phyloP scores from a whole-genome alignment of 2,329 filamentous ascomycete species.

The Colletotrichum sp. region DNA sequence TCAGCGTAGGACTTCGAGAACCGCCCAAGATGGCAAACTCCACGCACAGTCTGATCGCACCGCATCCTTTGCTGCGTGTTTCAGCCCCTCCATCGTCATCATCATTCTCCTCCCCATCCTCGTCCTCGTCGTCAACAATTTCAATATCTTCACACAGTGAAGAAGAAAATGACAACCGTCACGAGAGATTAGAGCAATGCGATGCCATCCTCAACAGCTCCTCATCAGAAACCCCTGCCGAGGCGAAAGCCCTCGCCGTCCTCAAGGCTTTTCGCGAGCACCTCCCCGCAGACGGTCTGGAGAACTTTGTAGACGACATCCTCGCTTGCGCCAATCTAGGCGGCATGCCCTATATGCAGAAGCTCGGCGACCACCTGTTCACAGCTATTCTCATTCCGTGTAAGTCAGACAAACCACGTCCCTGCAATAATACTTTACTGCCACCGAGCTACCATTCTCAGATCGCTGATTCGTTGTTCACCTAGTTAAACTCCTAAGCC shows the following conservation, averaged over 20 bases:
- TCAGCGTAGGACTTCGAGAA: background rate
- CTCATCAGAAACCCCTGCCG: background rate
- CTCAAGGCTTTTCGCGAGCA: background rate
- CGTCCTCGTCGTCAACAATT: background rate
- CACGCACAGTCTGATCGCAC: background rate
- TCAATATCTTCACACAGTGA: background rate
- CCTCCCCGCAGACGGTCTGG: fast-evolving
- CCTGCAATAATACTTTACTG: too few relatives aligned
- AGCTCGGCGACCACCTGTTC: background rate
- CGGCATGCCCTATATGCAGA: background rate
- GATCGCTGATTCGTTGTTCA: background rate
- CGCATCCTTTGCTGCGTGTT: background rate
- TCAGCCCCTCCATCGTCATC: background rate
- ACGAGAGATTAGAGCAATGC: background rate
- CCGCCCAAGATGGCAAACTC: background rate
- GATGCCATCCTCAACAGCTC: background rate
- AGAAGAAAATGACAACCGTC: background rate
- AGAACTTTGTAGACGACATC: background rate
- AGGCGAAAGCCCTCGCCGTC: background rate
- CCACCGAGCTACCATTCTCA: background rate
- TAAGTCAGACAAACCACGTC: background rate
- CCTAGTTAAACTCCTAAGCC: background rate
- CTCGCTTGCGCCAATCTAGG: background rate
- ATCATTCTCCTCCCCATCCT: background rate
- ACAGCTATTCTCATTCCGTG: background rate